Percentiles rank a stretch among this genome's conserved stretches.
These are phyloP conservation scores for Vicia villosa DNA, from an alignment of 306 rosid species.

Conservation along the genomic window DNA sequence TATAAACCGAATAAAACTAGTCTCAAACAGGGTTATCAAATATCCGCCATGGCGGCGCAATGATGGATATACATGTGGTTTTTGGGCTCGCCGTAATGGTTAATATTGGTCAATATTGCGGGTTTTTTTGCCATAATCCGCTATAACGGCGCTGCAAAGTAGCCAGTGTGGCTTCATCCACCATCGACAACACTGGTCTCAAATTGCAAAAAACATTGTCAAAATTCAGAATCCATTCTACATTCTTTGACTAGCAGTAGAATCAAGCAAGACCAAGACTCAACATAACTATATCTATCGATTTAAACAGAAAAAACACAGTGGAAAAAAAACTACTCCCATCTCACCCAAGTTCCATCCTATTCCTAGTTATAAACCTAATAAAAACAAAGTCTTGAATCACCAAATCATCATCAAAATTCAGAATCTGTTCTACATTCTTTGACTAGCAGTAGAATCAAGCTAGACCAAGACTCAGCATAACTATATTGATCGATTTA, in stretches of 20 bases:
- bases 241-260: conserved; percentile 7
- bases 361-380: not conserved
- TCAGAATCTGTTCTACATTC: not conserved
- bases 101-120: too few species aligned
- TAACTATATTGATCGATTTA: not conserved
- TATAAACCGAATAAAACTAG: not conserved
- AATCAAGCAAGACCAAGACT: conserved; percentile 28
- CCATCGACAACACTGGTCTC: too few species aligned
- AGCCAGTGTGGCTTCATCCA: too few species aligned
- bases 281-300: not conserved
- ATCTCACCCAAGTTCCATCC: conserved; percentile 7
- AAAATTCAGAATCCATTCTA: not conserved
- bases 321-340: not conserved
- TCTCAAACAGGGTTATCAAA: too few species aligned
- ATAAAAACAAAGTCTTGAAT: not conserved
- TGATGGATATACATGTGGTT: too few species aligned
- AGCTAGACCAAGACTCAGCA: conserved; percentile 17
- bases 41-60: too few species aligned
- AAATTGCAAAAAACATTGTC: not conserved
- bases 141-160: too few species aligned
- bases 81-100: too few species aligned
- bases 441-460: conserved; percentile 5
- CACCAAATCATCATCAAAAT: not conserved
- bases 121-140: too few species aligned
- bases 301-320: too few species aligned